Conservation (phyloP, 352 stramenopile genomes). For the Thalassiosira mediterranea region DNA sequence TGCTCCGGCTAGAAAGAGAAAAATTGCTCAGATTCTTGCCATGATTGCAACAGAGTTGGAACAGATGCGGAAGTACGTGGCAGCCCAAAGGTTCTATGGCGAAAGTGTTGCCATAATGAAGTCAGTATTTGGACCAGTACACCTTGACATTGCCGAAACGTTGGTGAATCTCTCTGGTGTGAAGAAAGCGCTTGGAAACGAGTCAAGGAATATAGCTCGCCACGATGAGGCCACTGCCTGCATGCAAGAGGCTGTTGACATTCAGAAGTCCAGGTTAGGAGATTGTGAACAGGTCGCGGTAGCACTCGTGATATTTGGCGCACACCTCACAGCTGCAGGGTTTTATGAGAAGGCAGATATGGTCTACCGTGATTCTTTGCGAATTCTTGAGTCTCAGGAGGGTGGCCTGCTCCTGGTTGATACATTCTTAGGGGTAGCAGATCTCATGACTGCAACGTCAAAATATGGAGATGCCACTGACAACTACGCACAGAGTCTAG, state of each 20-base stretch:
- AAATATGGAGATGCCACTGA: constrained; percentile 65
- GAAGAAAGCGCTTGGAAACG: constrained; percentile 12
- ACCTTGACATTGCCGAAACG: constrained; percentile 73
- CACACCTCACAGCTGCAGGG: constrained; percentile 55
- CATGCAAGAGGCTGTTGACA: constrained; percentile 71
- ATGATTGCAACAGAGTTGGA: constrained; percentile 66
- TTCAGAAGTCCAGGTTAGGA: constrained; percentile 64
- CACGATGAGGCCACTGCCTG: constrained; percentile 48
- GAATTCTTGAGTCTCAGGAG: constrained; percentile 57
- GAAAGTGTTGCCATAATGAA: constrained; percentile 64
- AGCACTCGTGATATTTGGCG: constrained; percentile 68
- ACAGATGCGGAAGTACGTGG: constrained; percentile 52
- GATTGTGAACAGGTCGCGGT: constrained; percentile 68
- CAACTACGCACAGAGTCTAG: constrained; percentile 64
- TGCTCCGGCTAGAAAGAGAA: constrained; percentile 59
- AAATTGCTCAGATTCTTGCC: constrained; percentile 60
- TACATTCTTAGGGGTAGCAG: constrained; percentile 65
- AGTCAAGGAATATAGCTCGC: no score
- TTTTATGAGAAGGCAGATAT: constrained; percentile 66
- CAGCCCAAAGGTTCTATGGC: constrained; percentile 65
- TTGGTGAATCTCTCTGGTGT: constrained; percentile 53
- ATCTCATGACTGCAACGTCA: constrained; percentile 62
- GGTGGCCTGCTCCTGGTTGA: constrained; percentile 56
- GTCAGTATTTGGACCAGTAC: constrained; percentile 65
- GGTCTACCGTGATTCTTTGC: constrained; percentile 63